Evolutionary conservation across 345 rosid species (phyloP).

Genomic region (Triadica sebifera): DNA sequence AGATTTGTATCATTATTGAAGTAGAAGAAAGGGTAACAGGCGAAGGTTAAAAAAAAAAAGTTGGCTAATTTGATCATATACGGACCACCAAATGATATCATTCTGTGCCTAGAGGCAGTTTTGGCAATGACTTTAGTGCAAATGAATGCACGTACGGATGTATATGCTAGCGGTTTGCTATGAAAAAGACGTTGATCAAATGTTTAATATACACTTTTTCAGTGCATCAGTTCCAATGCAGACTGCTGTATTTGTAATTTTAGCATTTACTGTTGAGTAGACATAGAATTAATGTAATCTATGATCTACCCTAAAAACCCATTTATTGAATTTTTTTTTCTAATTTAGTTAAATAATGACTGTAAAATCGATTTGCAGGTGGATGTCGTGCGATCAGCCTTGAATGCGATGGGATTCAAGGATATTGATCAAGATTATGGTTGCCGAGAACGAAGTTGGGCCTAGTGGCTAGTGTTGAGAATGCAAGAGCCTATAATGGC

Average conservation of each 20-base stretch:
- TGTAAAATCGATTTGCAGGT: constrained; percentile 41
- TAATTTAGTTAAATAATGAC: neutral
- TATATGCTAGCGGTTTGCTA: neutral
- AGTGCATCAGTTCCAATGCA: neutral
- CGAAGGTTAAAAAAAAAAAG: neutral
- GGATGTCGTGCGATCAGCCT: constrained; percentile 81
- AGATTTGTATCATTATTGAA: neutral
- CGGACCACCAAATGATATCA: constrained; percentile 21
- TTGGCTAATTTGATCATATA: neutral
- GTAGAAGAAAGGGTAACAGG: neutral
- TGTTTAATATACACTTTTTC: neutral
- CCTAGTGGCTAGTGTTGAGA: constrained; percentile 69
- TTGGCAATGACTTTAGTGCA: no score
- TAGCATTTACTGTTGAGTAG: neutral
- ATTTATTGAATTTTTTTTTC: neutral
- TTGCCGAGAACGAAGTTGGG: constrained; percentile 90
- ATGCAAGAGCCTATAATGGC: constrained; percentile 88
- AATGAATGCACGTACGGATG: neutral
- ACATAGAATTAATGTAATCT: neutral
- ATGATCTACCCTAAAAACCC: neutral
- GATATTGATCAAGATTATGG: constrained; percentile 71
- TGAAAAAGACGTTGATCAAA: no score
- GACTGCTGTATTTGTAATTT: no score
- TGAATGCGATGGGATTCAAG: constrained; percentile 69
- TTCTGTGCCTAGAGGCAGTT: no score